Percentiles rank a stretch among this genome's conserved stretches.
Conservation (phyloP, 1,284 basidiomycete species). For the Naganishia sp. region DNA sequence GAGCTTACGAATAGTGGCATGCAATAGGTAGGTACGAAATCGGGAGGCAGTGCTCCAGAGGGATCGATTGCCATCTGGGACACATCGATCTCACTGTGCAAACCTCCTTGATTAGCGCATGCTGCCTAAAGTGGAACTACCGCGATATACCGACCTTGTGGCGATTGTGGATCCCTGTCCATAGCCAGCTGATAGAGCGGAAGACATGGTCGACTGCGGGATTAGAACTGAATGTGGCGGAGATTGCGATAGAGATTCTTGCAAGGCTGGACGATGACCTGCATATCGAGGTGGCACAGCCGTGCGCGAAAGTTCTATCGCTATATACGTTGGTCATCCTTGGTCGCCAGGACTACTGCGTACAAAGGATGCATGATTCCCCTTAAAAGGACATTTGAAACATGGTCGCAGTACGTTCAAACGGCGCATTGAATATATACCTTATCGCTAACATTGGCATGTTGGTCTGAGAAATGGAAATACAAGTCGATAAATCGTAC, state of each 20-base stretch:
- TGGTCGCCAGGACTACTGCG: no score
- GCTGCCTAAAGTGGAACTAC: no score
- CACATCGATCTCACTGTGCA: slow-evolving; percentile 30
- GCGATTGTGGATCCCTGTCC: slow-evolving; percentile 23
- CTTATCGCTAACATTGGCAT: no score
- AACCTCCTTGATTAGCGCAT: not conserved
- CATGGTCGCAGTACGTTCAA: no score
- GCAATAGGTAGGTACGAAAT: slow-evolving; percentile 31
- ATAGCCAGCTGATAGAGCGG: slow-evolving; percentile 22
- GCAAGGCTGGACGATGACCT: no score
- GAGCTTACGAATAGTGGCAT: slow-evolving; percentile 27
- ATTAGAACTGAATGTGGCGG: not conserved
- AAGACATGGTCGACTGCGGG: slow-evolving; percentile 9
- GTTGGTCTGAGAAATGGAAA: not conserved
- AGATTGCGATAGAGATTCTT: not conserved
- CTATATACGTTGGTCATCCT: not conserved
- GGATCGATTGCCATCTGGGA: slow-evolving; percentile 30
- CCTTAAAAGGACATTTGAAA: not conserved
- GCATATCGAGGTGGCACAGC: no score
- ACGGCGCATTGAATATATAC: no score
- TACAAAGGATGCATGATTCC: not conserved
- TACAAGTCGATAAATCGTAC: slow-evolving; percentile 14
- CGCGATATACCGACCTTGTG: slow-evolving; percentile 10
- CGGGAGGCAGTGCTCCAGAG: slow-evolving; percentile 15
- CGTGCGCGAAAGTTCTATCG: not conserved